phyloP scores from a whole-genome alignment of 768 basidiomycete species.

The Flagelloscypha sp. region DNA sequence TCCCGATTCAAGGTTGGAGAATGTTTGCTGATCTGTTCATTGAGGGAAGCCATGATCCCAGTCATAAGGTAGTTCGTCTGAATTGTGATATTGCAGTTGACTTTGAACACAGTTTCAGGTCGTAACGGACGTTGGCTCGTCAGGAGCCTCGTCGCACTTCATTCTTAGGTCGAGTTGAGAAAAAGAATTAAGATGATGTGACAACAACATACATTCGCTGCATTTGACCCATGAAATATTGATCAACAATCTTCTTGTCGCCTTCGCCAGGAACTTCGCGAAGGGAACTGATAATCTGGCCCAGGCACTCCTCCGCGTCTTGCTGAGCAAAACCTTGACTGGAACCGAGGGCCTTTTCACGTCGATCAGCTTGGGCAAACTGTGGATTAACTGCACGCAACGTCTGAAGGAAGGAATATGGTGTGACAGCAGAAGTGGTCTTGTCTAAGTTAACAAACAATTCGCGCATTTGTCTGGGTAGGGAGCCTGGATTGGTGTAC shows the following conservation, averaged over 20 bases:
- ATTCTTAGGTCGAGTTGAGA: slow-evolving; percentile 37
- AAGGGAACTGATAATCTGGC: slow-evolving; percentile 62
- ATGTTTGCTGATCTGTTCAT: slow-evolving; percentile 78
- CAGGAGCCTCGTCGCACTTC: slow-evolving; percentile 73
- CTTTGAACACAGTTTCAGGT: slow-evolving; percentile 74
- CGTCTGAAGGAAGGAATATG: slow-evolving; percentile 55
- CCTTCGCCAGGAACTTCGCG: slow-evolving; percentile 44
- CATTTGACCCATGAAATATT: slow-evolving; percentile 75
- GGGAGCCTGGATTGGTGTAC: slow-evolving; percentile 33
- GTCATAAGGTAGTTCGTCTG: slow-evolving; percentile 83
- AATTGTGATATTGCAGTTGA: slow-evolving; percentile 87
- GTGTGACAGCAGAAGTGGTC: slow-evolving; percentile 71
- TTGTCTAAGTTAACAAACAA: slow-evolving; percentile 66
- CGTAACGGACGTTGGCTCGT: slow-evolving; percentile 58
- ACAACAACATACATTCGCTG: slow-evolving; percentile 45
- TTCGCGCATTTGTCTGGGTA: slow-evolving; percentile 48
- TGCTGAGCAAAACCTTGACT: slow-evolving; percentile 82
- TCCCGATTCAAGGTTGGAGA: slow-evolving; percentile 74
- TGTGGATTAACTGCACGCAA: slow-evolving; percentile 81
- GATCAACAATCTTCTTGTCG: slow-evolving; percentile 61
- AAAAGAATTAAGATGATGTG: not conserved
- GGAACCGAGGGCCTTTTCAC: too few species aligned
- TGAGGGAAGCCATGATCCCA: slow-evolving; percentile 79
- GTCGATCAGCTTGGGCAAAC: slow-evolving; percentile 67
- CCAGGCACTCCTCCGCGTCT: slow-evolving; percentile 92